These are phyloP conservation scores for Moesziomyces antarcticus DNA, from an alignment of 1,284 basidiomycete species.

Conservation along the genomic window DNA sequence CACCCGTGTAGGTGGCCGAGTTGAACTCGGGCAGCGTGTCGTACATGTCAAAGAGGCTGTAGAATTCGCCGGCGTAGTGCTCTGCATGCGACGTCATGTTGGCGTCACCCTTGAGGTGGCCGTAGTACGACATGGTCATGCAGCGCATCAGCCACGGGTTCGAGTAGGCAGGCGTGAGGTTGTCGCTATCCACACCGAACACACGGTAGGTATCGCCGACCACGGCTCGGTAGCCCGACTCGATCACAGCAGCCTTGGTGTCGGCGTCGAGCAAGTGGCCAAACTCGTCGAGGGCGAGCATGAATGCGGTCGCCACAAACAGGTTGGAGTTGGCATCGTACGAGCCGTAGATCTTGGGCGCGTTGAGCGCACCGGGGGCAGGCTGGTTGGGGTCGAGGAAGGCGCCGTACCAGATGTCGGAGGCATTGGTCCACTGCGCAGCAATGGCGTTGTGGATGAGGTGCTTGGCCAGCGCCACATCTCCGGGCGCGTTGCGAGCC, in stretches of 20 bases:
- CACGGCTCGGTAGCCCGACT: slow-evolving; percentile 34
- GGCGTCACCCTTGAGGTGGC: slow-evolving; percentile 30
- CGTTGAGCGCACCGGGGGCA: slow-evolving; percentile 26
- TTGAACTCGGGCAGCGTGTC: slow-evolving; percentile 40
- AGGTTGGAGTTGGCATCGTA: slow-evolving; percentile 42
- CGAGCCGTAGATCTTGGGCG: slow-evolving; percentile 36
- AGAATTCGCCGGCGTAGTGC: slow-evolving; percentile 32
- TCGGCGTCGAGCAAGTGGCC: slow-evolving; percentile 26
- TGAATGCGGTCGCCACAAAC: slow-evolving; percentile 40
- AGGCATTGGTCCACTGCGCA: slow-evolving; percentile 21
- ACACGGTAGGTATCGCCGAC: slow-evolving; percentile 39
- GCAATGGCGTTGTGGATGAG: slow-evolving; percentile 31
- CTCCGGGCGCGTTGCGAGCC: slow-evolving; percentile 32
- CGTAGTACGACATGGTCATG: slow-evolving; percentile 43
- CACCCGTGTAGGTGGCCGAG: slow-evolving; percentile 37
- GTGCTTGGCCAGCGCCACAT: slow-evolving; percentile 23
- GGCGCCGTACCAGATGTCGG: slow-evolving; percentile 38
- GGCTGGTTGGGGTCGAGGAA: slow-evolving; percentile 35
- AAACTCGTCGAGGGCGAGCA: slow-evolving; percentile 34
- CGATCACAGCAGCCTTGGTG: slow-evolving; percentile 23
- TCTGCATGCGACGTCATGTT: slow-evolving; percentile 39
- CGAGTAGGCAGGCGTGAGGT: slow-evolving; percentile 33
- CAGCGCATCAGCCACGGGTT: slow-evolving; percentile 42
- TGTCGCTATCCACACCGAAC: slow-evolving; percentile 30
- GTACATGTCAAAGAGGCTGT: slow-evolving; percentile 37